Evolutionary conservation across 345 rosid species (phyloP).

Genomic region (Citrus glauca): DNA sequence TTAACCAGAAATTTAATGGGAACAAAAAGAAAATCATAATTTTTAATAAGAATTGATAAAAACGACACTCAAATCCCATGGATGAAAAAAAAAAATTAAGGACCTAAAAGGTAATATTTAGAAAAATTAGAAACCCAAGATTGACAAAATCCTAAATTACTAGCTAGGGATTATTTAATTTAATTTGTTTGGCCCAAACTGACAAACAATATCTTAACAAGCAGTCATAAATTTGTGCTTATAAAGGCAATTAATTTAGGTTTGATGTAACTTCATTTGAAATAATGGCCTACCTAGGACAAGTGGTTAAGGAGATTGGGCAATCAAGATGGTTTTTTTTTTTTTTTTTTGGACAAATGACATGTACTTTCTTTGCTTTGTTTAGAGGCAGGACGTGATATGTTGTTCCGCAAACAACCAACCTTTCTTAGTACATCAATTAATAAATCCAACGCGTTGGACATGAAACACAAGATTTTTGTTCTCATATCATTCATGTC

Average conservation of each 20-base stretch:
- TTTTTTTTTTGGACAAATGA: neutral
- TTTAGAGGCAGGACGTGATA: neutral
- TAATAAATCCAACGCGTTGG: neutral
- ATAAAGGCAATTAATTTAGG: neutral
- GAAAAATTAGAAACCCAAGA: no score
- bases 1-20: no score
- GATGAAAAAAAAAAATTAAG: no score
- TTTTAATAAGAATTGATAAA: no score
- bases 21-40: no score
- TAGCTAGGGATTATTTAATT: neutral
- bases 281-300: neutral
- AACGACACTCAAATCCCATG: neutral
- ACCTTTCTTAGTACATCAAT: neutral
- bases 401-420: neutral
- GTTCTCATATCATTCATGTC: neutral
- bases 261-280: neutral
- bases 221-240: neutral
- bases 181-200: neutral
- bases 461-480: neutral
- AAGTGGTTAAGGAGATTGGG: neutral
- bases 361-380: neutral
- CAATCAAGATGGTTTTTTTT: neutral
- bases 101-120: no score
- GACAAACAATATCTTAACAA: neutral
- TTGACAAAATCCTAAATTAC: no score